phyloP scores from a whole-genome alignment of 345 rosid genomes.

The Geranium rotundifolium region DNA sequence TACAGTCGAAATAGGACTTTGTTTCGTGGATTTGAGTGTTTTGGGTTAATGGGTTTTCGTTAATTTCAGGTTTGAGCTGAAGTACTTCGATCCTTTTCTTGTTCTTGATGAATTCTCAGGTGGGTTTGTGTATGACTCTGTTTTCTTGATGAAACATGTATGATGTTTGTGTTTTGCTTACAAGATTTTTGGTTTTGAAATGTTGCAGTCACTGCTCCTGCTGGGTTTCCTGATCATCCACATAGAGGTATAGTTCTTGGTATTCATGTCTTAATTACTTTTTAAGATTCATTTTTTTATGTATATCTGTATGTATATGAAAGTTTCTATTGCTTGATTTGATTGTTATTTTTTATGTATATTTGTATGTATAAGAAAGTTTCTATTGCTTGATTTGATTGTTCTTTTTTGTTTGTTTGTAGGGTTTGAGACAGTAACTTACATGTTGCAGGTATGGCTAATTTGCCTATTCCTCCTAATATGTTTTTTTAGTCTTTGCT shows the following conservation, averaged over 20 bases:
- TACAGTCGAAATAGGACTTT: not conserved
- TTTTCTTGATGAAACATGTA: not conserved
- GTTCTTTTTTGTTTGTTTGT: conserved; percentile 11
- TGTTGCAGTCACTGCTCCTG: conserved; percentile 59
- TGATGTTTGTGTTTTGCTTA: not conserved
- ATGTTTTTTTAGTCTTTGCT: no score
- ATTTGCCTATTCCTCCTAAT: not conserved
- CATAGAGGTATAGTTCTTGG: conserved; percentile 55
- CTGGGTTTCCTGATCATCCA: conserved; percentile 95
- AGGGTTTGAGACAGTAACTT: conserved; percentile 95
- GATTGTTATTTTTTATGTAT: conserved; percentile 2
- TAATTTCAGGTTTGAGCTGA: conserved; percentile 58
- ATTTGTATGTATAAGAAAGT: no score
- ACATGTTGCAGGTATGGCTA: conserved; percentile 72
- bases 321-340: not conserved
- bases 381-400: not conserved
- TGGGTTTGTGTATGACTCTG: conserved; percentile 17
- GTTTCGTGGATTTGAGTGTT: conserved; percentile 1
- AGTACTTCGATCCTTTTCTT: conserved; percentile 83
- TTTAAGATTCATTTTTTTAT: no score
- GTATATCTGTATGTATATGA: no score
- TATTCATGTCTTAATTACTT: no score
- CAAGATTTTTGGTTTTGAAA: conserved; percentile 5
- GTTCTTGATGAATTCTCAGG: conserved; percentile 82
- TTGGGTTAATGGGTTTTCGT: conserved; percentile 9